Evolutionary conservation across 495 filamentous ascomycete species (phyloP).

Genomic region (Tricharina praecox): DNA sequence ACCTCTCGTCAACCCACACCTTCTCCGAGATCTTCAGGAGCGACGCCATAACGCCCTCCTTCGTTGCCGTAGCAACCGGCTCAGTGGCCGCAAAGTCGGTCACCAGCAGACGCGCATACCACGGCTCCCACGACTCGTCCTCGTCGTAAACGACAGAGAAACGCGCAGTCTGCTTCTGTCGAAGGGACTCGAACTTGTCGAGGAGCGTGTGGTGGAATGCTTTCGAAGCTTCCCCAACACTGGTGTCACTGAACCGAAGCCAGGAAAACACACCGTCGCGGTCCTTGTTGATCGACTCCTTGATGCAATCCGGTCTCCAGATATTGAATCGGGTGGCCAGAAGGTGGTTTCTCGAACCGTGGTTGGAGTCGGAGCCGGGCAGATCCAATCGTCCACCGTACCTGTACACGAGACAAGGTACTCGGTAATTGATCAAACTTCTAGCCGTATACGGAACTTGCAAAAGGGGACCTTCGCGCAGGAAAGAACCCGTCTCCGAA

Average conservation of each 20-base stretch:
- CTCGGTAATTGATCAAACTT: slow-evolving; percentile 63
- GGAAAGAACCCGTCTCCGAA: slow-evolving; percentile 85
- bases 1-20: slow-evolving; percentile 48
- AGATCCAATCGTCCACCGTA: slow-evolving; percentile 60
- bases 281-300: slow-evolving; percentile 34
- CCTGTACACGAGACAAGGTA: slow-evolving; percentile 63
- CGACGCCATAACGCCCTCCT: slow-evolving; percentile 51
- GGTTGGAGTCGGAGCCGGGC: slow-evolving; percentile 56
- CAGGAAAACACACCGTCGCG: slow-evolving; percentile 63
- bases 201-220: slow-evolving; percentile 44
- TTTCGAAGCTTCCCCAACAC: slow-evolving; percentile 49
- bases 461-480: slow-evolving; percentile 69
- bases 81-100: slow-evolving; percentile 48
- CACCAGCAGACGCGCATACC: slow-evolving; percentile 67
- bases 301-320: slow-evolving; percentile 66
- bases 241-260: slow-evolving; percentile 70
- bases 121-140: slow-evolving; percentile 41
- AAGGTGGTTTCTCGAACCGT: slow-evolving; percentile 61
- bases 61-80: slow-evolving; percentile 51
- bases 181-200: slow-evolving; percentile 27
- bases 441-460: slow-evolving; percentile 74
- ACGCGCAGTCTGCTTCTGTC: slow-evolving; percentile 20
- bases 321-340: slow-evolving; percentile 70
- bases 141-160: slow-evolving; percentile 44
- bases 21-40: slow-evolving; percentile 64